Evolutionary conservation across 2,329 filamentous ascomycete genomes (phyloP).

Genomic region (Penicillium sp.): DNA sequence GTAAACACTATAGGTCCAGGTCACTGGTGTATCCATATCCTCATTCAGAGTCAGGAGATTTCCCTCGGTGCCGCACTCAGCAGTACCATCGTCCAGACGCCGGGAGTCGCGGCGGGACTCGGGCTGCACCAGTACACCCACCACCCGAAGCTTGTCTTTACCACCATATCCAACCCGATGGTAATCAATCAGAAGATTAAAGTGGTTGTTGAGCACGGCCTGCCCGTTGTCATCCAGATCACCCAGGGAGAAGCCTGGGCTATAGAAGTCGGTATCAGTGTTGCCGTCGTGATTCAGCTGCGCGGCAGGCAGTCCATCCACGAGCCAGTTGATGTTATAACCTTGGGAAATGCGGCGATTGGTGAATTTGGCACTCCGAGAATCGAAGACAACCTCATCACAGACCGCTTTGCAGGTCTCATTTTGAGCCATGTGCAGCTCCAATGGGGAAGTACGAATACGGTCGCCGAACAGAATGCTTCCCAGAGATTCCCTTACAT

Average conservation of each 20-base stretch:
- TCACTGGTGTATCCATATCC: constrained; percentile 60
- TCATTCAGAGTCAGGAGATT: constrained; percentile 61
- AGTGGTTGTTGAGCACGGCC: constrained; percentile 82
- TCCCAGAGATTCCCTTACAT: constrained; percentile 81
- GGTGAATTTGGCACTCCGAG: constrained; percentile 67
- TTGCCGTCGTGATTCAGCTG: constrained; percentile 73
- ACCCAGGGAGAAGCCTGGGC: constrained; percentile 82
- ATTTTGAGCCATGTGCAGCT: constrained; percentile 79
- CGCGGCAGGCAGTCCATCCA: constrained; percentile 88
- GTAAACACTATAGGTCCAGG: constrained; percentile 87
- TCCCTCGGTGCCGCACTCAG: constrained; percentile 59
- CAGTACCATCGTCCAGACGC: constrained; percentile 46
- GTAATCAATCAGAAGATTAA: constrained; percentile 89
- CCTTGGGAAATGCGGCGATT: constrained; percentile 76
- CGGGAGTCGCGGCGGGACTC: constrained; percentile 60
- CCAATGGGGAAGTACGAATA: constrained; percentile 93
- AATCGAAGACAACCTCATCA: constrained; percentile 59
- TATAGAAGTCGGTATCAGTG: constrained; percentile 77
- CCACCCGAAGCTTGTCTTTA: constrained; percentile 70
- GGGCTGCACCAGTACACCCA: constrained; percentile 85
- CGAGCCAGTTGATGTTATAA: constrained; percentile 91
- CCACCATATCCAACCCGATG: constrained; percentile 61
- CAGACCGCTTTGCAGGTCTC: constrained; percentile 84
- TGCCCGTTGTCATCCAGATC: constrained; percentile 49
- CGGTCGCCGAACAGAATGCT: constrained; percentile 97